Percentiles rank a stretch among this genome's conserved stretches.
Conservation (phyloP, 768 basidiomycete species). For the Mycena belliarum region DNA sequence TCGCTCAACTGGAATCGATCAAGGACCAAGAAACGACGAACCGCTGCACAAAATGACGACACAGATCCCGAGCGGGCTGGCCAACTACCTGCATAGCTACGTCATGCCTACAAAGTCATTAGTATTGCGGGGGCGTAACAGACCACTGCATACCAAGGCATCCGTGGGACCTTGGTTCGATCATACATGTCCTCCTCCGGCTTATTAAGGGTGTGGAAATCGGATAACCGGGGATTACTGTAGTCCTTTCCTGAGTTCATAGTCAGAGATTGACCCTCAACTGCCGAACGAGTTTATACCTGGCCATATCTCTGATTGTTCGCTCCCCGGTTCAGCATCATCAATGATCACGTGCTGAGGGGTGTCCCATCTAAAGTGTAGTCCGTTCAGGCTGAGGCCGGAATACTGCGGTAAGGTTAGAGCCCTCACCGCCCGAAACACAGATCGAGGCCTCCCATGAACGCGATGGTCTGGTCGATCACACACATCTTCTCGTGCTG, state of each 20-base stretch:
- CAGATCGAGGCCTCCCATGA: constrained; percentile 96
- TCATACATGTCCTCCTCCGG: constrained; percentile 97
- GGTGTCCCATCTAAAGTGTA: constrained; percentile 80
- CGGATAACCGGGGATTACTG: constrained; percentile 83
- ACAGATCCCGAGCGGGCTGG: constrained; percentile 92
- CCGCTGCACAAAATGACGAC: constrained; percentile 94
- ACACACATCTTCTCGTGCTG: constrained; percentile 98
- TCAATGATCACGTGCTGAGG: constrained; percentile 90
- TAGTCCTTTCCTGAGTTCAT: constrained; percentile 83
- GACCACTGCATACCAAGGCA: constrained; percentile 76
- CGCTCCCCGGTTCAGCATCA: constrained; percentile 65
- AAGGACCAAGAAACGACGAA: constrained; percentile 30
- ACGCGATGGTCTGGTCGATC: constrained; percentile 94
- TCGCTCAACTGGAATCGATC: not conserved
- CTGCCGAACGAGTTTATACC: too few species aligned
- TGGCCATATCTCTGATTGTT: constrained; percentile 81
- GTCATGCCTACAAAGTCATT: constrained; percentile 72
- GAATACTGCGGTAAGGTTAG: not conserved
- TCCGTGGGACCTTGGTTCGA: constrained; percentile 81
- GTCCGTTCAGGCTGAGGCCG: constrained; percentile 5
- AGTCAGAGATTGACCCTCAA: too few species aligned
- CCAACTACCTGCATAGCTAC: constrained; percentile 95
- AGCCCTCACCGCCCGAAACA: constrained; percentile 76
- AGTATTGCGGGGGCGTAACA: not conserved
- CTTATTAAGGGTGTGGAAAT: constrained; percentile 85